These are phyloP conservation scores for Dactylellina drechsleri DNA, from an alignment of 2,329 filamentous ascomycete genomes.

Conservation along the genomic window DNA sequence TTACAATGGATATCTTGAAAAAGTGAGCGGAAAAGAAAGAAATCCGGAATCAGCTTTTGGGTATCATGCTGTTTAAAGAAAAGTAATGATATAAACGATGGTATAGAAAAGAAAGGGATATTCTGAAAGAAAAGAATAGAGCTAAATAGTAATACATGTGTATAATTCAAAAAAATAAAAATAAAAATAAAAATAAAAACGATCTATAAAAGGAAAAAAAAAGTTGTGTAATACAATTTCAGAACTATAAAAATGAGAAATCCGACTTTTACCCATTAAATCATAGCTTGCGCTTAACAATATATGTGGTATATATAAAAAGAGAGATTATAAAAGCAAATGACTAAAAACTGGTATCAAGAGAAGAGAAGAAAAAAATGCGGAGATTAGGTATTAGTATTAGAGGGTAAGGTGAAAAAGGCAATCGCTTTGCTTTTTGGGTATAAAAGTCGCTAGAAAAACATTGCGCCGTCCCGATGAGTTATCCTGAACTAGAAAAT, in stretches of 20 bases:
- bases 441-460: conserved; percentile 55
- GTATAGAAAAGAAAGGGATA: conserved; percentile 8
- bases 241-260: conserved; percentile 35
- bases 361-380: conserved; percentile 19
- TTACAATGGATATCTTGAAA: conserved; percentile 40
- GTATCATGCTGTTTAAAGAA: conserved; percentile 52
- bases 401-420: conserved; percentile 17
- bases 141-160: conserved; percentile 18
- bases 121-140: conserved; percentile 11
- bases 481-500: conserved; percentile 35
- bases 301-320: conserved; percentile 41
- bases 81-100: conserved; percentile 11
- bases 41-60: conserved; percentile 52
- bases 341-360: conserved; percentile 30
- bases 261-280: conserved; percentile 47
- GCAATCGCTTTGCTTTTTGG: conserved; percentile 46
- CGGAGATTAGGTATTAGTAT: conserved; percentile 50
- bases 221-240: conserved; percentile 34
- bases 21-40: conserved; percentile 8
- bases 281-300: conserved; percentile 51
- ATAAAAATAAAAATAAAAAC: conserved; percentile 23
- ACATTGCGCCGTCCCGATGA: conserved; percentile 55
- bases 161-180: neutral
- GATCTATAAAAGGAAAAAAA: conserved; percentile 25
- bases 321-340: conserved; percentile 1